phyloP scores from a whole-genome alignment of 805 yeast species.

The Metschnikowia bowlesiae region DNA sequence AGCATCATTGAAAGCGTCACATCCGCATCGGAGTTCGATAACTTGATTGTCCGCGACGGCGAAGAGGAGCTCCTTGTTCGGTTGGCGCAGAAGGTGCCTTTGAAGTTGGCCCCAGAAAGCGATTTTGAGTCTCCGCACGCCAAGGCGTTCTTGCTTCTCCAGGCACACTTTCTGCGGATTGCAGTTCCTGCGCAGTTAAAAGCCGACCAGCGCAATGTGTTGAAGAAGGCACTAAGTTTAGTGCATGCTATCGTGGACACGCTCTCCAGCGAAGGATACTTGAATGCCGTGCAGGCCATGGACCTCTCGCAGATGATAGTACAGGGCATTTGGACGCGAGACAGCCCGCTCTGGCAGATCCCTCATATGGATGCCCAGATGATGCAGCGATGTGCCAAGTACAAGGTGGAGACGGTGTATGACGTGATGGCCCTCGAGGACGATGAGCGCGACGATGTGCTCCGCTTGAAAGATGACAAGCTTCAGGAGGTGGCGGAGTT shows the following conservation, averaged over 20 bases:
- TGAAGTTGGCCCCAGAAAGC: slow-evolving; percentile 39
- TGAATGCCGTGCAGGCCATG: slow-evolving; percentile 78
- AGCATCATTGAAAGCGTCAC: slow-evolving; percentile 62
- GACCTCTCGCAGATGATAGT: slow-evolving; percentile 84
- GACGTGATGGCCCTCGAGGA: slow-evolving; percentile 81
- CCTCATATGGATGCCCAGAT: slow-evolving; percentile 59
- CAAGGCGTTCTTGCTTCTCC: slow-evolving; percentile 72
- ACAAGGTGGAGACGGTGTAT: slow-evolving; percentile 64
- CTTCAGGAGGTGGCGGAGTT: slow-evolving; percentile 74
- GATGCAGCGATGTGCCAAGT: slow-evolving; percentile 49
- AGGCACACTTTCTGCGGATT: slow-evolving; percentile 74
- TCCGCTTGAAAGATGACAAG: slow-evolving; percentile 46
- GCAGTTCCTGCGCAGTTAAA: slow-evolving; percentile 57
- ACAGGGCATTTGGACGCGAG: slow-evolving; percentile 83
- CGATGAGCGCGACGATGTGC: slow-evolving; percentile 59
- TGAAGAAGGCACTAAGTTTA: slow-evolving; percentile 47
- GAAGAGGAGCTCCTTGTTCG: slow-evolving; percentile 49
- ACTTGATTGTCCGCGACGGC: slow-evolving; percentile 54
- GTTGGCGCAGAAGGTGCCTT: slow-evolving; percentile 59
- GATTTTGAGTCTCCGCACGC: slow-evolving; percentile 52
- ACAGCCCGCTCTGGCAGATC: slow-evolving; percentile 72
- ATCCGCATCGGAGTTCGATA: slow-evolving; percentile 68
- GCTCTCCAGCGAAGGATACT: slow-evolving; percentile 71
- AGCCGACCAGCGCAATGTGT: slow-evolving; percentile 50
- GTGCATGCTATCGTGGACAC: slow-evolving; percentile 70